Base-by-base conservation (phyloP, 140 eudicot genomes). In the Bidens hawaiensis region DNA sequence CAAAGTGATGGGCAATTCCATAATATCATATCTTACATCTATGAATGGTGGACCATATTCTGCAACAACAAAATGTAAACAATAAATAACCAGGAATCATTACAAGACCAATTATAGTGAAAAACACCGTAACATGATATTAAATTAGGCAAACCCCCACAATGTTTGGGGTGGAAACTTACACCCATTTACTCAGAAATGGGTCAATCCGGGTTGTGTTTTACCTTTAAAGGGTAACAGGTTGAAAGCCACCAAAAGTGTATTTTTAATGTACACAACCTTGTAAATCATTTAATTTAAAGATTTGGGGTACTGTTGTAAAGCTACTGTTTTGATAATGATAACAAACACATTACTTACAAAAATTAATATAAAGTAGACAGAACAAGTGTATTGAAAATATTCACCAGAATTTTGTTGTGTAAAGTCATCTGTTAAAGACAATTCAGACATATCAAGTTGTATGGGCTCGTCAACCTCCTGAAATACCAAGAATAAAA, bases 401-500 rank as follows among this genome's bases (percentile, higher is more conserved):
- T 49, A 31, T 76, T 79, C 77, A 90, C 97, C 95, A 52, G 87
- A 47, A 65, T 77, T 77, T 31, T 71, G 78, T 52, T 82, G 85
- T 34, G 68, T 53, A 64, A 71, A 82, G 55, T 91, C 96, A 74
- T 82, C 98, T 31, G 43, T 69, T 54, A 91, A 47, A 76, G 95
- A 78, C 40, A 87, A 78, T 36, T 82, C 98, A 4, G 96, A 74
- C 83, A 91, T 74, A 76, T 91, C 93, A 58, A 91, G 88, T 60
- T 79, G 97, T 70, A 83, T 61, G 42, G 96, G 97, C 84, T 91
- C 98, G 64, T 91, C 98, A 24, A 88, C 96, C 72, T 91, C 98
- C 98, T 91, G 79, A 65, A 51, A 75, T 30, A 56, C 11, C 23
- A 72, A 65, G 25, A 63, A 30, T 19, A 65, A 21, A 28, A 16